Conservation (phyloP, 768 basidiomycete species). For the Suillus clintonianus region DNA sequence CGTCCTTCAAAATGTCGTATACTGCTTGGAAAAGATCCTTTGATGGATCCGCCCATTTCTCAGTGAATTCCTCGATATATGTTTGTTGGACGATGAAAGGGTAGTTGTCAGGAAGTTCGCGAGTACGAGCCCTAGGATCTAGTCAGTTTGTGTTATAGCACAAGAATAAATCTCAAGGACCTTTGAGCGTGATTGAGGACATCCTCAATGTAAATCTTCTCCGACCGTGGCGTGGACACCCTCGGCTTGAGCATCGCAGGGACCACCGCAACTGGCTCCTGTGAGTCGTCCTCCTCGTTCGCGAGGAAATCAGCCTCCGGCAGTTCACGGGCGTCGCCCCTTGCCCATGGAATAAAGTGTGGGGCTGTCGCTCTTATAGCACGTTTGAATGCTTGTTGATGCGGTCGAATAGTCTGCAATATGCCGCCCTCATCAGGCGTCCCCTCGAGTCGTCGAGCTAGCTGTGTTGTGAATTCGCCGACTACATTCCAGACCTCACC, state of each 20-base stretch:
- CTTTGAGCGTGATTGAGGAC: constrained; percentile 46
- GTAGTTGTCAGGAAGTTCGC: constrained; percentile 69
- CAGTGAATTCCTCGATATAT: constrained; percentile 48
- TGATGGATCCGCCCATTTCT: constrained; percentile 52
- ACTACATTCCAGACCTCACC: constrained; percentile 57
- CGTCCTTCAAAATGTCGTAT: constrained; percentile 35
- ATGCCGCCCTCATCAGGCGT: constrained; percentile 53
- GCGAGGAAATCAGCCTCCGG: constrained; percentile 32
- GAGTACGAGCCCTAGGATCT: constrained; percentile 57
- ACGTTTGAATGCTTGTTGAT: constrained; percentile 47
- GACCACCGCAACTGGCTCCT: background rate
- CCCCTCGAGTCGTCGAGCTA: constrained; percentile 52
- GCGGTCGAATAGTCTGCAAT: constrained; percentile 54
- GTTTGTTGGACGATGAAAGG: constrained; percentile 60
- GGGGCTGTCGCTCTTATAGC: constrained; percentile 58
- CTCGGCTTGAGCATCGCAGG: background rate
- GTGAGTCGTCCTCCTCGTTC: constrained; percentile 38
- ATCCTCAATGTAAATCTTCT: constrained; percentile 51
- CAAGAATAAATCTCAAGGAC: constrained; percentile 27
- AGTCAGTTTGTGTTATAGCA: background rate
- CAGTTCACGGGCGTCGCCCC: constrained; percentile 2
- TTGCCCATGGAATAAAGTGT: constrained; percentile 53
- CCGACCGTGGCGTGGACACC: constrained; percentile 2
- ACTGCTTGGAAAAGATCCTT: constrained; percentile 44
- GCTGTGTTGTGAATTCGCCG: constrained; percentile 45